Percentiles rank a stretch among this genome's conserved stretches.
Conservation (phyloP, 306 rosid genomes). For the Fragaria ananassa region DNA sequence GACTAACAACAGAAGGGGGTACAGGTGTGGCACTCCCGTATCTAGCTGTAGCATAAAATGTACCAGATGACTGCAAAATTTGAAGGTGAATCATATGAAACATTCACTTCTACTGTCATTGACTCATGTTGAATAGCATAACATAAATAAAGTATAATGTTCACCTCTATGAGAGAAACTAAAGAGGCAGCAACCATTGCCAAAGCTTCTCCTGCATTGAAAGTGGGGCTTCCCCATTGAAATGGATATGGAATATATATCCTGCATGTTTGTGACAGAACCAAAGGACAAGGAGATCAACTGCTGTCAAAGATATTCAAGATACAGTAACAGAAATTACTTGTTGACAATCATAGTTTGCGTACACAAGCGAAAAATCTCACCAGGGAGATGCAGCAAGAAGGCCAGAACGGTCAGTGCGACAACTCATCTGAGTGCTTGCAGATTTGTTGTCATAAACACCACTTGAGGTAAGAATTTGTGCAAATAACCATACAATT, state of each 20-base stretch:
- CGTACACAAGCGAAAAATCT: background rate
- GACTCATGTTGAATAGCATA: background rate
- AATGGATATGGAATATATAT: conserved; percentile 71
- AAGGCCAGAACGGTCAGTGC: conserved; percentile 81
- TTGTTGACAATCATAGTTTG: background rate
- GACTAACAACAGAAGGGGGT: conserved; percentile 74
- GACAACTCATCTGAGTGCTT: conserved; percentile 67
- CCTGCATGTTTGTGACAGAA: conserved; percentile 41
- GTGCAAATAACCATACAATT: conserved; percentile 64
- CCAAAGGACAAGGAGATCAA: background rate
- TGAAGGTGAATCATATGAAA: background rate
- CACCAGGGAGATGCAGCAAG: conserved; percentile 57
- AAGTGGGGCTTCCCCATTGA: conserved; percentile 89
- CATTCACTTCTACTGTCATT: background rate
- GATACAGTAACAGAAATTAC: background rate
- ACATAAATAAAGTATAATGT: background rate
- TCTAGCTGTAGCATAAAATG: conserved; percentile 70
- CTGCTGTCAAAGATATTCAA: background rate
- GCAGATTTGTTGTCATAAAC: conserved; percentile 49
- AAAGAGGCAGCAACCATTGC: conserved; percentile 85
- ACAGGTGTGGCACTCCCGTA: conserved; percentile 83
- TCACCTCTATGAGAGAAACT: conserved; percentile 79
- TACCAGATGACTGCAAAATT: conserved; percentile 67
- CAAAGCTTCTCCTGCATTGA: conserved; percentile 67
- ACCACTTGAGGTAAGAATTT: conserved; percentile 58